Percentiles rank a stretch among this genome's conserved stretches.
Evolutionary conservation across 2,329 filamentous ascomycete species (phyloP).

Genomic region (Didymella arachidicola): DNA sequence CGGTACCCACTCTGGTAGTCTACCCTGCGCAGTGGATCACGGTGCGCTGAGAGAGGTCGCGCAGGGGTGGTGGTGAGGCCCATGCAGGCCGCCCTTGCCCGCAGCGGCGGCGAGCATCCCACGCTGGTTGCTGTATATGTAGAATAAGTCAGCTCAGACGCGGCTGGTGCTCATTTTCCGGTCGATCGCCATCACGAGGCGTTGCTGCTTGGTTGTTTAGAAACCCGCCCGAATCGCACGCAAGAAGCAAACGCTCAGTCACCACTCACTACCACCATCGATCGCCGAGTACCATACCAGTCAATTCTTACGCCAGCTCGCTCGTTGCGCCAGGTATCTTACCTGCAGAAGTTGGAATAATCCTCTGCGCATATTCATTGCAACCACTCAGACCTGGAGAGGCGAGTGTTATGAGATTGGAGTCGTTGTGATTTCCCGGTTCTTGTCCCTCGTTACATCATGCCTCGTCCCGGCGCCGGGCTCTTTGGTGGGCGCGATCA

Average conservation of each 20-base stretch:
- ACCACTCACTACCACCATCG: constrained; percentile 8
- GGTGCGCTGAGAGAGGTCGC: constrained; percentile 9
- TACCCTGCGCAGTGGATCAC: constrained; percentile 19
- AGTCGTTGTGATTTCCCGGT: constrained; percentile 13
- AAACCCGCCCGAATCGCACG: constrained; percentile 6
- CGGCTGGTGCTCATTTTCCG: constrained; percentile 11
- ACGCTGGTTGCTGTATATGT: constrained; percentile 21
- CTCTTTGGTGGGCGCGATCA: constrained; percentile 47
- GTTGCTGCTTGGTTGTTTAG: constrained; percentile 12
- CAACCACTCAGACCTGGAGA: not conserved
- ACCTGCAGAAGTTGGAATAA: not conserved
- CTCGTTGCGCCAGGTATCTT: constrained; percentile 4
- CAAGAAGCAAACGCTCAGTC: constrained; percentile 20
- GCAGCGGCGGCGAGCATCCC: constrained; percentile 24
- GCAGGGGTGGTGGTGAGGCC: constrained; percentile 7
- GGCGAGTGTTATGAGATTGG: constrained; percentile 12
- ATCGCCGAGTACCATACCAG: constrained; percentile 3
- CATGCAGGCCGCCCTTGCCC: constrained; percentile 33
- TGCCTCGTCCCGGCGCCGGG: constrained; percentile 45
- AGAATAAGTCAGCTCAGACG: constrained; percentile 15
- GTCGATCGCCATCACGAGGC: constrained; percentile 13
- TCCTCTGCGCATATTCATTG: constrained; percentile 1
- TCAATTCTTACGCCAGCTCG: constrained; percentile 9
- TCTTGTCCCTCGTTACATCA: constrained; percentile 27
- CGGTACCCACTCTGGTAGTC: constrained; percentile 20